Conservation (phyloP, 1,284 basidiomycete species). For the Polyporus tsugae region DNA sequence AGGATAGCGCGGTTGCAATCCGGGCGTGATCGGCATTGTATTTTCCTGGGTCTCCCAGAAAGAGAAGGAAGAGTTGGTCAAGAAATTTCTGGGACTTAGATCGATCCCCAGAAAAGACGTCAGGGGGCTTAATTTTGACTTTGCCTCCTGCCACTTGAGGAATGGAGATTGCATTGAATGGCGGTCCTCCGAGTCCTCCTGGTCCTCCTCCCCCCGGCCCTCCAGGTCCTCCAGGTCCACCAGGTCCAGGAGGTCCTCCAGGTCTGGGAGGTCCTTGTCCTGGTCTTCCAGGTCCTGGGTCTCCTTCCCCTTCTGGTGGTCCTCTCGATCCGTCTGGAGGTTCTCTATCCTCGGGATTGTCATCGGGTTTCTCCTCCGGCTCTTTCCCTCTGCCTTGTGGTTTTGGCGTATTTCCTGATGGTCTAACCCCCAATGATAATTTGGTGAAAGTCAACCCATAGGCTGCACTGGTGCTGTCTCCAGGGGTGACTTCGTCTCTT, state of each 20-base stretch:
- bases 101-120: neutral
- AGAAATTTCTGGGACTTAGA: neutral
- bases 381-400: too few species aligned
- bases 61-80: slow-evolving; percentile 6
- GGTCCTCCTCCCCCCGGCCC: too few species aligned
- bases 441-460: too few species aligned
- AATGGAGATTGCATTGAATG: neutral
- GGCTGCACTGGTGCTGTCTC: too few species aligned
- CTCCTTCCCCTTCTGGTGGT: too few species aligned
- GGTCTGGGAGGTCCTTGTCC: neutral
- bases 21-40: neutral
- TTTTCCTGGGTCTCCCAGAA: neutral
- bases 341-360: neutral
- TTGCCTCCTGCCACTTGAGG: neutral
- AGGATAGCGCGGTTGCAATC: neutral
- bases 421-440: too few species aligned
- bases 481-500: too few species aligned
- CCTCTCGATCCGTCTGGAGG: neutral
- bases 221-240: too few species aligned
- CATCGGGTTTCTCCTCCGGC: too few species aligned
- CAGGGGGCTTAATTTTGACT: slow-evolving; percentile 3
- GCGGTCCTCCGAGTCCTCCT: too few species aligned
- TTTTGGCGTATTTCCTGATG: too few species aligned
- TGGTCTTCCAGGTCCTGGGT: too few species aligned
- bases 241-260: neutral